Evolutionary conservation across 768 basidiomycete genomes (phyloP), one percentile per base, ranked within the genome.

Genomic region (Suillus clintonianus): DNA sequence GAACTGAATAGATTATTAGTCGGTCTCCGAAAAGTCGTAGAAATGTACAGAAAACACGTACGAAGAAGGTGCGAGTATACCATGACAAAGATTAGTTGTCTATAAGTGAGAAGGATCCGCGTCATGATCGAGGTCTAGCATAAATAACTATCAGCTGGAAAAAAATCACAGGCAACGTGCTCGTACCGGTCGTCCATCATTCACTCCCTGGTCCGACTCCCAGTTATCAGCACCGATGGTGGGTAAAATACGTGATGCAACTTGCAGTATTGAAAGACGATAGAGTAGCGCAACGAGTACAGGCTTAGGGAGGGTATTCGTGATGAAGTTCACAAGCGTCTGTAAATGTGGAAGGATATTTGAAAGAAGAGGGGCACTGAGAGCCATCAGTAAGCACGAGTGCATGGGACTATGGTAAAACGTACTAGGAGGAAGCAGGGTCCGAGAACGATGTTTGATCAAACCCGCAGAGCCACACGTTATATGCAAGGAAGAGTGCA

Each of bases 391-490:
- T 55, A 48, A 59, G 55, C 14, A 11, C 39, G 60, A 58, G 19
- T 41, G 30, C 36, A 42, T 43, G 30, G 54, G 53, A 48, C 51
- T 36, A 48, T 10, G 3, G 2, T 57, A 19, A 24, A 15, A 83
- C 89, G 58, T 75, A 94, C 92, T 93, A 92, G 58, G 90, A 88
- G 13, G 89, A 89, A 41, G 88, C 86, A 11, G 89, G 85, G 70
- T 91, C 88, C 32, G 86, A 87, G 67, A 89, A 87, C 0, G 90
- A 87, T 60, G 86, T 84, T 67, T 87, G 85, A 73, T 91, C 90
- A 67, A 91, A 89, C 19, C 91, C 91, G 71, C 92, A 94, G 39
- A 95, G 81, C 94, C 94, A 95, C 39, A 95, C 85, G 67, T 94
- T 94, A 75, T 93, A 95, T 7, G 94, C 92, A 47, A 97, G 85